Conservation (phyloP, 2,329 filamentous ascomycete genomes). For the Pseudogymnoascus sp. region DNA sequence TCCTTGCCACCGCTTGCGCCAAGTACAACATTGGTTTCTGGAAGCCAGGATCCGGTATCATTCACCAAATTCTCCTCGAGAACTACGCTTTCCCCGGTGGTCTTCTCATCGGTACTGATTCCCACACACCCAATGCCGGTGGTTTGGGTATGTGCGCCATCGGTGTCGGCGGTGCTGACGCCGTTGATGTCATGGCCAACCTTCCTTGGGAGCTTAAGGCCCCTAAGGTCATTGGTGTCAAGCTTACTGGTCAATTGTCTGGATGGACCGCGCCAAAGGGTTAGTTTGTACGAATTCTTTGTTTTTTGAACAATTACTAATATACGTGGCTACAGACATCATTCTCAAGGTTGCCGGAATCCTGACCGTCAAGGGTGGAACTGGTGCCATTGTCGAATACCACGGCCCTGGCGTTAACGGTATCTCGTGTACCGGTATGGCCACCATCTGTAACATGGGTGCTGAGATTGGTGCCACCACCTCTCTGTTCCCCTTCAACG, state of each 20-base stretch:
- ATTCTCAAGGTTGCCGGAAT: conserved; percentile 97
- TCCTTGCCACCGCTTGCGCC: conserved; percentile 85
- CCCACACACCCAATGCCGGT: conserved; percentile 94
- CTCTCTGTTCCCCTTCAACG: conserved; percentile 95
- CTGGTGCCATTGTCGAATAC: conserved; percentile 83
- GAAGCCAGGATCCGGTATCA: conserved; percentile 97
- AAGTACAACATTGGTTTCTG: conserved; percentile 99
- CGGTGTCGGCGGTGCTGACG: conserved; percentile 96
- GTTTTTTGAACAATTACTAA: conserved; percentile 5
- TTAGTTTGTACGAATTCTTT: conserved; percentile 36
- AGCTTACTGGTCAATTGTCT: conserved; percentile 79
- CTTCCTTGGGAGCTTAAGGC: conserved; percentile 98
- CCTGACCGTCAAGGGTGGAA: conserved; percentile 95
- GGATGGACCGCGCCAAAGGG: conserved; percentile 94
- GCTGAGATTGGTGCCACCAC: conserved; percentile 81
- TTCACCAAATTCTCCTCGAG: conserved; percentile 97
- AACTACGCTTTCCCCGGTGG: conserved; percentile 99
- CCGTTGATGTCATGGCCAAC: conserved; percentile 96
- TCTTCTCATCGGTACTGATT: conserved; percentile 96
- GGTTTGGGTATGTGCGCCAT: conserved; percentile 93
- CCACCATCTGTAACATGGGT: conserved; percentile 67
- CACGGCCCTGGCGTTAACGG: conserved; percentile 65
- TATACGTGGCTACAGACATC: conserved; percentile 55
- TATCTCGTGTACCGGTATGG: conserved; percentile 81
- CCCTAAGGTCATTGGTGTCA: conserved; percentile 93